Conservation (phyloP, 2,329 filamentous ascomycete genomes). For the Ophiosphaerella narmari region DNA sequence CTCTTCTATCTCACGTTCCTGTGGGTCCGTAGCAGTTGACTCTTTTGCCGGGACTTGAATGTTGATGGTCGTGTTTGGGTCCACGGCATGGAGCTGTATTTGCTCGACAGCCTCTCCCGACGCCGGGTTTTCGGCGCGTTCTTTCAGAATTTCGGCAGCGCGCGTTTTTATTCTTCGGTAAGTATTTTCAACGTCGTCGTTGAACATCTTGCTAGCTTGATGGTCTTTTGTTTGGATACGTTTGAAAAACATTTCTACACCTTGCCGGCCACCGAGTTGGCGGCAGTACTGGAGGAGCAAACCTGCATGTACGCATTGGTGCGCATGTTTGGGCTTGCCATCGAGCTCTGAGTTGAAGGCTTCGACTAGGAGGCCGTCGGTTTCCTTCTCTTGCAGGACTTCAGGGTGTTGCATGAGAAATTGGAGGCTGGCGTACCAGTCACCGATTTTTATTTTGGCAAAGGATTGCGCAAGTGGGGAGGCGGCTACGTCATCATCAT, state of each 20-base stretch:
- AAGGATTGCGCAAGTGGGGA: slow-evolving; percentile 81
- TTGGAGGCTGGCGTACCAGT: slow-evolving; percentile 73
- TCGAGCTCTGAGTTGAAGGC: slow-evolving; percentile 88
- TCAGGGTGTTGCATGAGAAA: slow-evolving; percentile 80
- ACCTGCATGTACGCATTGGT: slow-evolving; percentile 90
- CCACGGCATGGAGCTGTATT: slow-evolving; percentile 95
- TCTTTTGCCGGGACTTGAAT: slow-evolving; percentile 77
- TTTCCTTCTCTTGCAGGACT: slow-evolving; percentile 82
- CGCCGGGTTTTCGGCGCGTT: slow-evolving; percentile 56
- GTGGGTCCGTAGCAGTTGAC: slow-evolving; percentile 44
- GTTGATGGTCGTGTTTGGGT: slow-evolving; percentile 88
- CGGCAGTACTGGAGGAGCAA: slow-evolving; percentile 94
- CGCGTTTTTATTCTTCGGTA: slow-evolving; percentile 81
- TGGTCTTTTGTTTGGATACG: slow-evolving; percentile 88
- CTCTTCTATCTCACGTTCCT: slow-evolving; percentile 64
- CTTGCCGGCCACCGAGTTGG: slow-evolving; percentile 83
- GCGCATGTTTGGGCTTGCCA: slow-evolving; percentile 73
- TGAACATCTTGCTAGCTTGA: slow-evolving; percentile 88
- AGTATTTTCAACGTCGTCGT: slow-evolving; percentile 88
- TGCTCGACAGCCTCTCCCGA: slow-evolving; percentile 78
- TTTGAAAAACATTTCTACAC: slow-evolving; percentile 93
- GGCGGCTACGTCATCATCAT: slow-evolving; percentile 70
- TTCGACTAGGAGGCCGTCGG: slow-evolving; percentile 86
- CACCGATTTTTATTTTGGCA: slow-evolving; percentile 73
- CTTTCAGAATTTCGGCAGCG: slow-evolving; percentile 71